Percentiles rank a stretch among this genome's conserved stretches.
Conservation (phyloP, 257 asterid species). For the Solanum pinnatisectum region DNA sequence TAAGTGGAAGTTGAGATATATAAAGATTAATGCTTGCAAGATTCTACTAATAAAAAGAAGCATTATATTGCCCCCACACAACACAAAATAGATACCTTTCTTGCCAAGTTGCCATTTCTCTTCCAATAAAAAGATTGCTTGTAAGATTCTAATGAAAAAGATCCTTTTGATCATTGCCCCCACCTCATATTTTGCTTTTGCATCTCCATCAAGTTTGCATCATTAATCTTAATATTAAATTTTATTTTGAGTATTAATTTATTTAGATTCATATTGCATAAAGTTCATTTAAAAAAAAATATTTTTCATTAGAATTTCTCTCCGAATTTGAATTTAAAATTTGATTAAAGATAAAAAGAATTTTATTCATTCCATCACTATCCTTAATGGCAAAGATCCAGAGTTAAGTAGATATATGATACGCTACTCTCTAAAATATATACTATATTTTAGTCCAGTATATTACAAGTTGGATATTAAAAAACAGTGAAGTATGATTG, state of each 20-base stretch:
- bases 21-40: constrained; percentile 28
- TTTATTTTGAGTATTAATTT: background rate
- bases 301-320: no score
- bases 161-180: constrained; percentile 1
- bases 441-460: background rate
- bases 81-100: constrained; percentile 33
- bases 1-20: background rate
- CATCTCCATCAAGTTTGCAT: background rate
- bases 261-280: background rate
- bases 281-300: background rate
- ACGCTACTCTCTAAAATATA: no score
- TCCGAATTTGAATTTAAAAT: fast-evolving
- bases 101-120: constrained; percentile 23
- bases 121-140: constrained; percentile 28
- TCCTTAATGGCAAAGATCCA: no score
- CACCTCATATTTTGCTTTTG: background rate
- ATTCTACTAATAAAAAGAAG: constrained; percentile 4
- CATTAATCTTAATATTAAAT: background rate
- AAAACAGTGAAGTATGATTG: no score
- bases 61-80: constrained; percentile 16
- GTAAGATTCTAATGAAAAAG: background rate
- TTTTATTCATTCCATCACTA: background rate
- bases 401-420: no score
- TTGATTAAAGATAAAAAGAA: no score
- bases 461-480: background rate